Conservation (phyloP, 148 eudicot genomes). For the Heliosperma pusillum region DNA sequence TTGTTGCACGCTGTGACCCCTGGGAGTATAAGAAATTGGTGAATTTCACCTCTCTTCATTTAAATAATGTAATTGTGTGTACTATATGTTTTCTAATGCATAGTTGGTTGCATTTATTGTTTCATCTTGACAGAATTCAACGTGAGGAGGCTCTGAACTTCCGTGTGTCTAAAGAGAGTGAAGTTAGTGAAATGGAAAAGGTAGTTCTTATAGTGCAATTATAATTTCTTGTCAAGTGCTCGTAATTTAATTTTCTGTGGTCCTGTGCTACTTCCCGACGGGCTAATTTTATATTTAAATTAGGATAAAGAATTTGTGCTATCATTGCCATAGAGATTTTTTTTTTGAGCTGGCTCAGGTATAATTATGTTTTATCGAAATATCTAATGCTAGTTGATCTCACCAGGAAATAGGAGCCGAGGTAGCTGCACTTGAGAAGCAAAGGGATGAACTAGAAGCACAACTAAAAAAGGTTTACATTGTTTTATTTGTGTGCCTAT, state of each 20-base stretch:
- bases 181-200: slow-evolving; percentile 60
- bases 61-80: slow-evolving; percentile 1
- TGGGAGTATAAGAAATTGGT: background rate
- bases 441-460: slow-evolving; percentile 90
- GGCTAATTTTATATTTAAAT: background rate
- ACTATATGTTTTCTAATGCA: background rate
- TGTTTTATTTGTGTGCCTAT: background rate
- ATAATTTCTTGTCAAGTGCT: background rate
- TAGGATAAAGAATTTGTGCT: background rate
- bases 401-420: slow-evolving; percentile 73
- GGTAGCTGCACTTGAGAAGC: slow-evolving; percentile 78
- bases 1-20: background rate
- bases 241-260: background rate
- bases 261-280: background rate
- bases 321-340: background rate
- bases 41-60: background rate
- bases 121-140: slow-evolving; percentile 51
- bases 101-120: slow-evolving; percentile 11
- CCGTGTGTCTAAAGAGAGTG: slow-evolving; percentile 73
- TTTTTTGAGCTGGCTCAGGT: slow-evolving; percentile 10
- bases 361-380: background rate
- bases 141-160: slow-evolving; percentile 91
- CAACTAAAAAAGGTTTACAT: slow-evolving; percentile 65
- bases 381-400: slow-evolving; percentile 10
- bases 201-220: slow-evolving; percentile 6